phyloP scores from a whole-genome alignment of 2,329 filamentous ascomycete genomes.

The Eutypa lata region DNA sequence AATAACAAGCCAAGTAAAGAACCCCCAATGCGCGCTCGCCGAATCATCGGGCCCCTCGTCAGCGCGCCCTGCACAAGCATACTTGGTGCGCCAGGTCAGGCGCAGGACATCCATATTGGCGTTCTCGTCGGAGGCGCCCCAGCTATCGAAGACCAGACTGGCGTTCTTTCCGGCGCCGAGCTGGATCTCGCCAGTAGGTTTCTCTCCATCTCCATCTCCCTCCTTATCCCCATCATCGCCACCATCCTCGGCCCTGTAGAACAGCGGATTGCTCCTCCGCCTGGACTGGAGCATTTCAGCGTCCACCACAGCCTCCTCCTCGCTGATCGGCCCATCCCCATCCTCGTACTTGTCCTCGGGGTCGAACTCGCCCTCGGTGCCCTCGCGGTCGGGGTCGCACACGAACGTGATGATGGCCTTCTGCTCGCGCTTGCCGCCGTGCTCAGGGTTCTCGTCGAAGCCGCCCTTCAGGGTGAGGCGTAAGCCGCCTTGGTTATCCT shows the following conservation, averaged over 20 bases:
- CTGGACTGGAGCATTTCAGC: conserved; percentile 5
- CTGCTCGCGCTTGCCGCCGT: conserved; percentile 57
- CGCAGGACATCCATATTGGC: conserved; percentile 61
- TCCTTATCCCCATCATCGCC: conserved; percentile 36
- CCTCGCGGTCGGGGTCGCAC: conserved; percentile 70
- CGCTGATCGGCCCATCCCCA: conserved; percentile 13
- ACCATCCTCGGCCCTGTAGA: conserved; percentile 24
- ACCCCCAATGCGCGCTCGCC: conserved; percentile 71
- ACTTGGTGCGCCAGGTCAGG: conserved; percentile 82
- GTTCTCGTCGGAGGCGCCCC: conserved; percentile 57
- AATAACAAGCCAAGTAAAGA: conserved; percentile 96
- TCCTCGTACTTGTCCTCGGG: conserved; percentile 52
- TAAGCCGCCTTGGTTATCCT: conserved; percentile 65
- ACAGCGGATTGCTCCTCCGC: conserved; percentile 28
- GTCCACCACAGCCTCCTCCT: neutral
- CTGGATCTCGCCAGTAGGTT: conserved; percentile 46
- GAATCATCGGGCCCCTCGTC: conserved; percentile 41
- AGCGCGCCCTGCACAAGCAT: conserved; percentile 66
- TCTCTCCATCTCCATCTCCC: conserved; percentile 35
- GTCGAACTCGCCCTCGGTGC: conserved; percentile 68
- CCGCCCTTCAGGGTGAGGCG: conserved; percentile 66
- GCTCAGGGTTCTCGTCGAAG: conserved; percentile 46
- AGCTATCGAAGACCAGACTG: conserved; percentile 75
- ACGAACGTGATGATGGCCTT: conserved; percentile 81
- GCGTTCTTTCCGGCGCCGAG: conserved; percentile 46